These are phyloP conservation scores for Apiospora marii DNA, from an alignment of 2,329 filamentous ascomycete genomes.

Conservation along the genomic window DNA sequence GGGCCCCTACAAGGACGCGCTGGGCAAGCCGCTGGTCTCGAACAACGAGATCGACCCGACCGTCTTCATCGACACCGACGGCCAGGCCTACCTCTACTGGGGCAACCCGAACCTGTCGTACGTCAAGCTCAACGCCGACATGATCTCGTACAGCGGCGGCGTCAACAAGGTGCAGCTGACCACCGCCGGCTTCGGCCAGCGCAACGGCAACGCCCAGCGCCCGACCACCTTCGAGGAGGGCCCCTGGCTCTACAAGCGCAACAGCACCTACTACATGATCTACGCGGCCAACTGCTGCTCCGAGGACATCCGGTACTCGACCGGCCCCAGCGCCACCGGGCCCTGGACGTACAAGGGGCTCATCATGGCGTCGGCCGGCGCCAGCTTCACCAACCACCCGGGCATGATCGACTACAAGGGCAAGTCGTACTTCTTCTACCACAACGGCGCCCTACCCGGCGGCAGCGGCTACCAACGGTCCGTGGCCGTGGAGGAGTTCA, in stretches of 20 bases:
- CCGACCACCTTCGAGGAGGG: slow-evolving; percentile 40
- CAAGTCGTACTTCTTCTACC: slow-evolving; percentile 43
- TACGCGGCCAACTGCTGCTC: slow-evolving; percentile 42
- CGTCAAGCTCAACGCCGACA: slow-evolving; percentile 49
- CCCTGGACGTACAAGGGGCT: slow-evolving; percentile 43
- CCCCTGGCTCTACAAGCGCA: slow-evolving; percentile 44
- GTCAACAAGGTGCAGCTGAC: slow-evolving; percentile 35
- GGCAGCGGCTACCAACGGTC: slow-evolving; percentile 40
- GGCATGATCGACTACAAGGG: slow-evolving; percentile 41
- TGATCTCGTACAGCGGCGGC: slow-evolving; percentile 45
- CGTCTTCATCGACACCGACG: slow-evolving; percentile 51
- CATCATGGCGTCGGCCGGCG: slow-evolving; percentile 40
- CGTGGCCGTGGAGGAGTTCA: slow-evolving; percentile 39
- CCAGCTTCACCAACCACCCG: slow-evolving; percentile 42
- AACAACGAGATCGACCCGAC: slow-evolving; percentile 48
- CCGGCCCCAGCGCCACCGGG: slow-evolving; percentile 36
- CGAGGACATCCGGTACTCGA: slow-evolving; percentile 43
- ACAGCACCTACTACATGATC: slow-evolving; percentile 40
- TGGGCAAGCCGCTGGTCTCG: slow-evolving; percentile 45
- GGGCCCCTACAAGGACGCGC: slow-evolving; percentile 46
- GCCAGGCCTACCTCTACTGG: slow-evolving; percentile 52
- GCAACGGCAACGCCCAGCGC: slow-evolving; percentile 30
- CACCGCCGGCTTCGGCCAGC: slow-evolving; percentile 30
- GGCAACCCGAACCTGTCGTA: slow-evolving; percentile 48
- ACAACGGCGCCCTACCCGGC: slow-evolving; percentile 42